Conservation (phyloP, 2,329 filamentous ascomycete genomes). For the Penicillium sp. region DNA sequence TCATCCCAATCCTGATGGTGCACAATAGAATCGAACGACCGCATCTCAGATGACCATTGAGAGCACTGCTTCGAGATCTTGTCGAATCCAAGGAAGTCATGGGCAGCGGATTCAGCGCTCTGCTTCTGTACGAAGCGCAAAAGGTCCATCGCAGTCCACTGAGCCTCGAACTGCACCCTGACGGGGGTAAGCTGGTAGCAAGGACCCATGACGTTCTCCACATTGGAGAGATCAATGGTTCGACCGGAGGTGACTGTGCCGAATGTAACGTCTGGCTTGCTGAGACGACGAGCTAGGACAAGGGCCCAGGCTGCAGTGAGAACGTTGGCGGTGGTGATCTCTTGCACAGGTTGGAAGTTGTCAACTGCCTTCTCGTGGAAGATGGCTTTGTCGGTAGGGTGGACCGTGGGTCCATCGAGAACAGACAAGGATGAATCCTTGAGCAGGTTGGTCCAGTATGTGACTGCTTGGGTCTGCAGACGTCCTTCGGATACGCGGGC, state of each 20-base stretch:
- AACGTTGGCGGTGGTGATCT: slow-evolving; percentile 62
- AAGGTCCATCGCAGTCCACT: slow-evolving; percentile 54
- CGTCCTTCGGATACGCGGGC: slow-evolving; percentile 29
- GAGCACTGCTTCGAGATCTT: slow-evolving; percentile 54
- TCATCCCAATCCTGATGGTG: slow-evolving; percentile 62
- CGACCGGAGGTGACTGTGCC: slow-evolving; percentile 66
- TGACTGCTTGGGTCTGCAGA: slow-evolving; percentile 50
- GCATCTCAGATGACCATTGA: slow-evolving; percentile 42
- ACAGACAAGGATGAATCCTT: slow-evolving; percentile 51
- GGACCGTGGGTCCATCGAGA: slow-evolving; percentile 16
- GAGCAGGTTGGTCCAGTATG: slow-evolving; percentile 56
- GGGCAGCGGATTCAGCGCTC: slow-evolving; percentile 53
- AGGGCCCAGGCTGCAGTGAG: slow-evolving; percentile 66
- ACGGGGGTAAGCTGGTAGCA: slow-evolving; percentile 59
- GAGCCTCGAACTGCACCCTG: slow-evolving; percentile 54
- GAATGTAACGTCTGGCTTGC: slow-evolving; percentile 58
- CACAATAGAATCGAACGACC: slow-evolving; percentile 59
- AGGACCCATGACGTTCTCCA: slow-evolving; percentile 61
- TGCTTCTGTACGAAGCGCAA: slow-evolving; percentile 55
- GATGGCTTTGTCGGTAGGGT: slow-evolving; percentile 26
- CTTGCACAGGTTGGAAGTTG: slow-evolving; percentile 50
- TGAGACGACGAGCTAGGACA: slow-evolving; percentile 56
- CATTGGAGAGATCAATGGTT: slow-evolving; percentile 55
- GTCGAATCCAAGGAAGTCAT: slow-evolving; percentile 55
- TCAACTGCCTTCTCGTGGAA: slow-evolving; percentile 25